Conservation (phyloP, 306 rosid species). For the Ormosia semicastrata region DNA sequence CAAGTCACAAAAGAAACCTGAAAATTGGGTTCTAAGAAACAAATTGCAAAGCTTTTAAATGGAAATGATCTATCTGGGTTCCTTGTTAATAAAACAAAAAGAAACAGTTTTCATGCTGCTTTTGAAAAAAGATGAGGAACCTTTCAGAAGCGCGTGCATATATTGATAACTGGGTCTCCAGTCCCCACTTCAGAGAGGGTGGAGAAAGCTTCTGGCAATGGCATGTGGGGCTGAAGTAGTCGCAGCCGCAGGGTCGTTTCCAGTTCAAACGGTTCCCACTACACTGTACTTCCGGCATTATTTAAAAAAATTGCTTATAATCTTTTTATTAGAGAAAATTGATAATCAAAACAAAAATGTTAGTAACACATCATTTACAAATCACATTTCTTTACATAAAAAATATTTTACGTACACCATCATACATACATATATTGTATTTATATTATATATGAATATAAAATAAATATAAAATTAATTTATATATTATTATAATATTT, state of each 20-base stretch:
- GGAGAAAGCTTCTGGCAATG: neutral
- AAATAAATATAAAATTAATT: too few relatives aligned
- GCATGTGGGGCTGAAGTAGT: neutral
- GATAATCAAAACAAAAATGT: neutral
- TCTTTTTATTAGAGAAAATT: neutral
- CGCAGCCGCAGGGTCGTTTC: neutral
- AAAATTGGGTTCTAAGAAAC: neutral
- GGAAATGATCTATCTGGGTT: neutral
- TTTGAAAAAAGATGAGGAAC: neutral
- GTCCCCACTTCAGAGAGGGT: neutral
- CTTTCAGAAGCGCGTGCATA: neutral
- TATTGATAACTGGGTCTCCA: neutral
- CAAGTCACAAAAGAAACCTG: neutral
- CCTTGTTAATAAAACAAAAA: neutral
- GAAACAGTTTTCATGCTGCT: neutral
- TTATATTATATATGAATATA: too few relatives aligned
- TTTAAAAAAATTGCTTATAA: neutral
- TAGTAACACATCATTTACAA: too few relatives aligned
- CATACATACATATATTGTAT: too few relatives aligned
- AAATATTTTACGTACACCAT: too few relatives aligned
- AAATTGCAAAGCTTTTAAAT: neutral
- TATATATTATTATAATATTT: too few relatives aligned
- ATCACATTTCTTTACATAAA: too few relatives aligned
- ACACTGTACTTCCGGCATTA: neutral
- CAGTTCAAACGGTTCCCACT: neutral